Evolutionary conservation across 768 basidiomycete genomes (phyloP), one percentile per base, ranked within the genome.

Genomic region (Suillus paluster): DNA sequence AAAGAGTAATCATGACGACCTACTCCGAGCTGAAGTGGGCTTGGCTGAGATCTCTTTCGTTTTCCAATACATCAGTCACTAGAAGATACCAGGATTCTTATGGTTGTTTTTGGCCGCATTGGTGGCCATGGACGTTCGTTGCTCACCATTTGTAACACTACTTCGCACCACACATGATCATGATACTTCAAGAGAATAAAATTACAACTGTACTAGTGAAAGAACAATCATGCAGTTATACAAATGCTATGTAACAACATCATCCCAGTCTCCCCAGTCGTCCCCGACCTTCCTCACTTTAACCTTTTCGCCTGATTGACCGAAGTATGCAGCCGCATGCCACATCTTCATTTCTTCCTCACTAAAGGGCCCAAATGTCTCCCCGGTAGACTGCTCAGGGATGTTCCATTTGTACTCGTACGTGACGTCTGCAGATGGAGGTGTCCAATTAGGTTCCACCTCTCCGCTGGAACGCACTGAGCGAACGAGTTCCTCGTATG

Each of bases 21-120:
- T 99, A 48, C 80, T 99, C 38, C 85, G 97, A 30, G 94, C 94
- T 3, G 97, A 99, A 74, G 84, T 89, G 44, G 94, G 91, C 11
- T 67, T 86, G 46, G 85, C 88, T 5, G 91, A 95, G 64, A 90
- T 98, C 53, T 96, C 95, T 0, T 97, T 94, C 69, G 95, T 96
- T 46, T 99, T 97, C 80, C 97, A 99, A 73, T 97, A 95, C 73
- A 89, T 95, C 73, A 95, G 93, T 74, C 93, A 95, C 73, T 94
- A 84, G 70, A 42, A 49, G 54, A 19, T 25, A 39, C 21, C 15
- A 23, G 34, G 49, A 21, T 17, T 54, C 7, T 36, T 6, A 23
- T 11, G 53, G 17, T 38, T 38, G 10, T 11, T 14, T 36, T 27
- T 27, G 25, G 21, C 21, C 15, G 14, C 9, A 36, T 52, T 33